Evolutionary conservation across 768 basidiomycete genomes (phyloP).

Genomic region (Pulveroboletus sp.): DNA sequence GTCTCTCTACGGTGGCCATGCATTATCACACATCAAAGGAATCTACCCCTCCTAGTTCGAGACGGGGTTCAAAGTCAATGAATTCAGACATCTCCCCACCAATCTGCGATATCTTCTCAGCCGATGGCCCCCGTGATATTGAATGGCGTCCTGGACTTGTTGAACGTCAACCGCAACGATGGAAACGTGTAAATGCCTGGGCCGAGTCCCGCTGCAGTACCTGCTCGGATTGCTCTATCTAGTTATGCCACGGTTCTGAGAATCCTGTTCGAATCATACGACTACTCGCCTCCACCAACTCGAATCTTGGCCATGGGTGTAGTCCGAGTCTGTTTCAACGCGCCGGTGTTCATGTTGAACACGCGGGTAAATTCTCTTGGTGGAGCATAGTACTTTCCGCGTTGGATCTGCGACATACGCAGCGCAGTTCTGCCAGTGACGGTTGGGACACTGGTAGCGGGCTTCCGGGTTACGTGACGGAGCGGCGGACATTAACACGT

Average conservation of each 20-base stretch:
- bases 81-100: constrained; percentile 84
- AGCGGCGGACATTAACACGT: too few species aligned
- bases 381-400: constrained; percentile 71
- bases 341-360: constrained; percentile 68
- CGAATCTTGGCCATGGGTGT: constrained; percentile 73
- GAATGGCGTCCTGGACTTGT: constrained; percentile 62
- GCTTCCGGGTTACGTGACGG: too few species aligned
- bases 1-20: constrained; percentile 69
- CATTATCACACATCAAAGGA: constrained; percentile 76
- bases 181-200: constrained; percentile 31
- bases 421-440: constrained; percentile 35
- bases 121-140: constrained; percentile 71
- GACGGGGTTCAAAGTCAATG: constrained; percentile 84
- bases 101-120: constrained; percentile 86
- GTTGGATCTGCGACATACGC: constrained; percentile 85
- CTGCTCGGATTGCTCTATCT: constrained; percentile 20
- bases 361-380: constrained; percentile 78
- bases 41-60: constrained; percentile 89
- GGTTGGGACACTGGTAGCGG: constrained; percentile 33
- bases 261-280: constrained; percentile 76
- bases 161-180: constrained; percentile 29
- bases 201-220: constrained; percentile 23
- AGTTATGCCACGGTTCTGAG: constrained; percentile 45
- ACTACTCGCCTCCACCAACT: constrained; percentile 57
- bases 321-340: constrained; percentile 79